Evolutionary conservation across 2,329 filamentous ascomycete species (phyloP).

Genomic region (Talaromyces sp.): DNA sequence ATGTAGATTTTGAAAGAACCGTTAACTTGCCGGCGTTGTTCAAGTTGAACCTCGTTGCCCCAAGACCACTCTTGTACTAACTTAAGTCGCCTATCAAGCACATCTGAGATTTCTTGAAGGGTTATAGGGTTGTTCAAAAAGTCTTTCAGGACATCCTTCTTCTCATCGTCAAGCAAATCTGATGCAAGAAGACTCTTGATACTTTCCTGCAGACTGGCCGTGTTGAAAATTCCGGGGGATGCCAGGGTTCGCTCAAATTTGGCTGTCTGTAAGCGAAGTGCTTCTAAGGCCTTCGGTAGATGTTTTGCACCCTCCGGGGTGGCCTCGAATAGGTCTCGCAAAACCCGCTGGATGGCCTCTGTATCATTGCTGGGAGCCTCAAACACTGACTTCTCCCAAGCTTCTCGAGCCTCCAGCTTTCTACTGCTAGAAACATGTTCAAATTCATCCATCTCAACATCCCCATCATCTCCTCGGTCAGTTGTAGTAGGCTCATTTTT

Average conservation of each 20-base stretch:
- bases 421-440: slow-evolving; percentile 13
- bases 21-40: slow-evolving; percentile 49
- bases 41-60: slow-evolving; percentile 40
- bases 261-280: not conserved
- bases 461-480: not conserved
- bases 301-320: not conserved
- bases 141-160: slow-evolving; percentile 27
- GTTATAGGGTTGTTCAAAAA: slow-evolving; percentile 39
- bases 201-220: not conserved
- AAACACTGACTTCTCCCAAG: not conserved
- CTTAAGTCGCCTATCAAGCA: slow-evolving; percentile 51
- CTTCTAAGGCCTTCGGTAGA: not conserved
- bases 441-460: not conserved
- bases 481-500: slow-evolving; percentile 9
- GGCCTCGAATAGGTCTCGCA: not conserved
- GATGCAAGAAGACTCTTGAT: not conserved
- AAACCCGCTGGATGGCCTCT: not conserved
- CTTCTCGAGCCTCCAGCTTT: slow-evolving; percentile 8
- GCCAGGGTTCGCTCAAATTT: not conserved
- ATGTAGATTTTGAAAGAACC: slow-evolving; percentile 55
- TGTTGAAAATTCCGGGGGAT: not conserved
- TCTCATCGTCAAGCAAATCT: not conserved
- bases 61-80: slow-evolving; percentile 49
- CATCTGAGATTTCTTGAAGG: slow-evolving; percentile 48
- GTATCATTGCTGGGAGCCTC: not conserved